Conservation (phyloP, 371 early-diverging fungal genomes). For the Batrachochytrium dendrobatidis region DNA sequence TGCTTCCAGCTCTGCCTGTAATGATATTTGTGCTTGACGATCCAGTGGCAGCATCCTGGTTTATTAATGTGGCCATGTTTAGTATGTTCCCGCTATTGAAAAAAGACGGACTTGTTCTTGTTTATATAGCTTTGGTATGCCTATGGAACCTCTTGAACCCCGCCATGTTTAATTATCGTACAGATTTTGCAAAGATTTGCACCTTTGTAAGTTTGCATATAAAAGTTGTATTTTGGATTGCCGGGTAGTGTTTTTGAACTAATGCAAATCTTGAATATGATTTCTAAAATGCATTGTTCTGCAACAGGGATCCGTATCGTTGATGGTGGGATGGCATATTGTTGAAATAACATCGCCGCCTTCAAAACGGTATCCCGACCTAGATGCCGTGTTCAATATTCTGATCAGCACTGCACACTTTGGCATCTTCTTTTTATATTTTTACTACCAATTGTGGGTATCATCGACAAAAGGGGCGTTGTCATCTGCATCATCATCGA, state of each 20-base stretch:
- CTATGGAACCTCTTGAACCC: slow-evolving; percentile 54
- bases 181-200: neutral
- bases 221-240: neutral
- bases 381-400: slow-evolving; percentile 72
- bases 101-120: slow-evolving; percentile 59
- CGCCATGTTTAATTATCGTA: neutral
- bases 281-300: no score
- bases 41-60: slow-evolving; percentile 49
- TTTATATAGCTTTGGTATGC: slow-evolving; percentile 51
- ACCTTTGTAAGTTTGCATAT: neutral
- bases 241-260: neutral
- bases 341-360: slow-evolving; percentile 50
- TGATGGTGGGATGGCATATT: slow-evolving; percentile 52
- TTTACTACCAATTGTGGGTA: slow-evolving; percentile 16
- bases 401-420: slow-evolving; percentile 62
- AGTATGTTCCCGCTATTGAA: slow-evolving; percentile 81
- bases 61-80: slow-evolving; percentile 77
- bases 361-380: slow-evolving; percentile 68
- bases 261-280: no score
- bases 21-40: slow-evolving; percentile 60
- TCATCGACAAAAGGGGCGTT: neutral
- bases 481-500: neutral
- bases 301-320: neutral
- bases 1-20: slow-evolving; percentile 74
- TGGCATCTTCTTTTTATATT: slow-evolving; percentile 37